A percentile compares a stretch with the other conserved stretches of the same genome.
Conservation (phyloP, 2,329 filamentous ascomycete genomes). For the Aspergillus sp. region DNA sequence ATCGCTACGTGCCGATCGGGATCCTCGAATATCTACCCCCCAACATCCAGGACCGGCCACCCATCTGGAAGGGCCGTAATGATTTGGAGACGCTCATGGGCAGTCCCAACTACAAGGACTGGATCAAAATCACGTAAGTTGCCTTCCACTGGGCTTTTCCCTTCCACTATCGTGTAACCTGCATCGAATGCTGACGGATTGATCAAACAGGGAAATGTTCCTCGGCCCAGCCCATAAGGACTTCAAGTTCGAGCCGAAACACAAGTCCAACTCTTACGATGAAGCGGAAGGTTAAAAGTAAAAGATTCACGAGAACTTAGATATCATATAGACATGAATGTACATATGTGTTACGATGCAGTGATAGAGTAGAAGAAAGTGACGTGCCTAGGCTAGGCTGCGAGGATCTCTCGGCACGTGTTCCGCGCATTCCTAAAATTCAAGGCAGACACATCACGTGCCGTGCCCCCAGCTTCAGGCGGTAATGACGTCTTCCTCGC, state of each 20-base stretch:
- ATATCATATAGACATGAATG: not conserved
- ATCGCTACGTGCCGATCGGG: slow-evolving; percentile 87
- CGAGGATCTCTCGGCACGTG: not conserved
- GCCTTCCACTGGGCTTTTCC: slow-evolving; percentile 8
- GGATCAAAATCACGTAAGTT: slow-evolving; percentile 94
- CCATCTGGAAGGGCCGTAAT: slow-evolving; percentile 77
- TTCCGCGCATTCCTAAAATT: not conserved
- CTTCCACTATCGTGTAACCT: not conserved
- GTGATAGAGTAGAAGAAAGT: not conserved
- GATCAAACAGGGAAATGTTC: slow-evolving; percentile 80
- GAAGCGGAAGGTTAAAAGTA: slow-evolving; percentile 55
- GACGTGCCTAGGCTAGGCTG: not conserved
- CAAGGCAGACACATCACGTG: slow-evolving; percentile 14
- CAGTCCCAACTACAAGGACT: slow-evolving; percentile 91
- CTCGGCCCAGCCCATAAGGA: slow-evolving; percentile 84
- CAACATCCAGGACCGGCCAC: slow-evolving; percentile 83
- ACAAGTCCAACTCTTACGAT: slow-evolving; percentile 91
- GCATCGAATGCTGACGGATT: slow-evolving; percentile 9
- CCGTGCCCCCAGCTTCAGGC: slow-evolving; percentile 7
- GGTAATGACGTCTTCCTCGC: slow-evolving; percentile 36
- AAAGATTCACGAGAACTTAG: not conserved
- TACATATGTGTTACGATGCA: not conserved
- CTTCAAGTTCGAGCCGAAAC: slow-evolving; percentile 95
- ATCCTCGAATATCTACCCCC: slow-evolving; percentile 86
- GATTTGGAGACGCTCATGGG: slow-evolving; percentile 92